These are phyloP conservation scores for Aspergillus alliaceus DNA, from an alignment of 2,329 filamentous ascomycete genomes.

Conservation along the genomic window DNA sequence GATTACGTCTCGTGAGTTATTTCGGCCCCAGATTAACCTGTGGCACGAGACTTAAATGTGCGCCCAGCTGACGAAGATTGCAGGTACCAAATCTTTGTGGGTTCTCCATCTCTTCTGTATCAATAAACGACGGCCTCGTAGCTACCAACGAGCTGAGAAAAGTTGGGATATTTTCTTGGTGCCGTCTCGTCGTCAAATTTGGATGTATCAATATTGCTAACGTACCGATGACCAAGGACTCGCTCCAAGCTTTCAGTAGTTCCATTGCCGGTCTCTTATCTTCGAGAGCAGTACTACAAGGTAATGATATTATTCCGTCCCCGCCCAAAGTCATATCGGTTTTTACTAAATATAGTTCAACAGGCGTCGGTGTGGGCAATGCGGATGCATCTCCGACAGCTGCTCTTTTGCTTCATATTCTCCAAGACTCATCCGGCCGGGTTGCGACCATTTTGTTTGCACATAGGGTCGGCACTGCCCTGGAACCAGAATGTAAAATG, in stretches of 20 bases:
- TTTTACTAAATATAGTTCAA: conserved; percentile 1
- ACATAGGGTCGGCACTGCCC: conserved; percentile 73
- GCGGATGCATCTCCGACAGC: conserved; percentile 74
- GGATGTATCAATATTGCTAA: not conserved
- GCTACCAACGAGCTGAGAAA: not conserved
- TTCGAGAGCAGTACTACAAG: conserved; percentile 78
- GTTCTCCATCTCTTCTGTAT: conserved; percentile 21
- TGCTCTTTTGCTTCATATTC: conserved; percentile 76
- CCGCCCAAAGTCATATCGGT: not conserved
- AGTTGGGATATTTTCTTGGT: not conserved
- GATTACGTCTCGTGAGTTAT: conserved; percentile 72
- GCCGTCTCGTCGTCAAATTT: not conserved
- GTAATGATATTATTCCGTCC: conserved; percentile 33
- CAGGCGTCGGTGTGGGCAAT: conserved; percentile 80
- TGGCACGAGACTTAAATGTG: not conserved
- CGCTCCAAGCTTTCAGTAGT: conserved; percentile 44
- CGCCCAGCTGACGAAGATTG: conserved; percentile 10
- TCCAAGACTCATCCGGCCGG: conserved; percentile 78
- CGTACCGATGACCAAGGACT: conserved; percentile 30
- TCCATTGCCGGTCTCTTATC: conserved; percentile 61
- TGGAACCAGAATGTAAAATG: conserved; percentile 88
- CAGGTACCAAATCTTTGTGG: conserved; percentile 69
- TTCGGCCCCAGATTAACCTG: not conserved
- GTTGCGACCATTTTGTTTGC: conserved; percentile 86
- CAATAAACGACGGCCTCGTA: not conserved